These are phyloP conservation scores for Tricholoma terreum DNA, from an alignment of 768 basidiomycete genomes.

Conservation along the genomic window DNA sequence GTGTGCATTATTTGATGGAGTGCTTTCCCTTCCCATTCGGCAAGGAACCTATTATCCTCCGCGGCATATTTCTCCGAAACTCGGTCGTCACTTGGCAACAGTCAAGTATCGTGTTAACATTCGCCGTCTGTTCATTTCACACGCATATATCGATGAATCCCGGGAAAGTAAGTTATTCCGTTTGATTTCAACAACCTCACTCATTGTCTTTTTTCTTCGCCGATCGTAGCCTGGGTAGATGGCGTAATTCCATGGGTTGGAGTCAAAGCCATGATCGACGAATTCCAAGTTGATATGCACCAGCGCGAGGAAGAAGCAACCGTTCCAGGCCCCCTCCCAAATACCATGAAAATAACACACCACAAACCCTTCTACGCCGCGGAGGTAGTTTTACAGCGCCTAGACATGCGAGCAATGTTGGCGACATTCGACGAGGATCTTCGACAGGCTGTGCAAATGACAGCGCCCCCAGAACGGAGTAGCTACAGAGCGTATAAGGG, in stretches of 20 bases:
- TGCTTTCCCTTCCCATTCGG: conserved; percentile 77
- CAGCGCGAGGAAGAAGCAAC: conserved; percentile 82
- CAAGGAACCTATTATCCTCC: conserved; percentile 81
- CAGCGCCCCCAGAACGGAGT: conserved; percentile 42
- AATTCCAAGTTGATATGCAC: conserved; percentile 88
- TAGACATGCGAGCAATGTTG: conserved; percentile 76
- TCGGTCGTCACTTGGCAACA: conserved; percentile 84
- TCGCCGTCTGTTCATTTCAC: conserved; percentile 77
- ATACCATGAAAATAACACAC: conserved; percentile 56
- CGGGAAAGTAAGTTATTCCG: conserved; percentile 46
- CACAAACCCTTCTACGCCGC: conserved; percentile 88
- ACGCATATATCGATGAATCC: conserved; percentile 81
- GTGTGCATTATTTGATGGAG: conserved; percentile 83
- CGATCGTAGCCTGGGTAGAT: conserved; percentile 61
- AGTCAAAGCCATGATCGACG: conserved; percentile 77
- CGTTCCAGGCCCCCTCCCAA: conserved; percentile 52
- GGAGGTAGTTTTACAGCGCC: conserved; percentile 73
- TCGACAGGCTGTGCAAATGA: conserved; percentile 55
- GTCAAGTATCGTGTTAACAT: conserved; percentile 86
- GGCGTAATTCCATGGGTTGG: conserved; percentile 82
- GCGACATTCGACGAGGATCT: conserved; percentile 74
- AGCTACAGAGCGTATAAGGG: conserved; percentile 47
- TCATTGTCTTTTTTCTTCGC: background rate
- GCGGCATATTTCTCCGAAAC: conserved; percentile 75
- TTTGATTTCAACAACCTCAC: background rate